These are phyloP conservation scores for Sesbania bispinosa DNA, from an alignment of 306 rosid genomes.

Conservation along the genomic window DNA sequence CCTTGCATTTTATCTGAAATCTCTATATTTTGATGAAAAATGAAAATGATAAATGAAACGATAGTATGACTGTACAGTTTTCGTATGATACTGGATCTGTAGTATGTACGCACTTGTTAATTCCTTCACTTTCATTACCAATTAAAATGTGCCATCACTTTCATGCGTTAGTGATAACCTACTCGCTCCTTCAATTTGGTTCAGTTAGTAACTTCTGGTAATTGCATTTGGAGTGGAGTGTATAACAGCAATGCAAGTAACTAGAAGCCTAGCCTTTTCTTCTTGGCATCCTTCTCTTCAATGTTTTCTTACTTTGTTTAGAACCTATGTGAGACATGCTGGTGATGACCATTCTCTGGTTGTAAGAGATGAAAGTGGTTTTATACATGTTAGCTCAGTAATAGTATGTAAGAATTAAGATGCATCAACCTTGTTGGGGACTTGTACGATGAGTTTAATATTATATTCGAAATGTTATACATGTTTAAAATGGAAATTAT, in stretches of 20 bases:
- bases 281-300: background rate
- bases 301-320: background rate
- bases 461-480: background rate
- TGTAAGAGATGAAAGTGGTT: background rate
- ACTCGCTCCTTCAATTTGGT: background rate
- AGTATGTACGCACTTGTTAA: background rate
- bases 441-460: background rate
- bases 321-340: background rate
- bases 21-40: background rate
- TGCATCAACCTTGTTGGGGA: background rate
- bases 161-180: background rate
- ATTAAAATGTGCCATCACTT: background rate
- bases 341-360: background rate
- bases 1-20: background rate
- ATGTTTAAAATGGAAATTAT: background rate
- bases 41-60: background rate
- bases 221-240: constrained; percentile 1
- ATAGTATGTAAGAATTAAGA: constrained; percentile 15
- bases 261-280: background rate
- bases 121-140: background rate
- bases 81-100: constrained; percentile 7
- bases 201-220: background rate
- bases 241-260: background rate
- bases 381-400: background rate
- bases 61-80: background rate